These are phyloP conservation scores for Graphilbum fragrans DNA, from an alignment of 2,329 filamentous ascomycete species.

Conservation along the genomic window DNA sequence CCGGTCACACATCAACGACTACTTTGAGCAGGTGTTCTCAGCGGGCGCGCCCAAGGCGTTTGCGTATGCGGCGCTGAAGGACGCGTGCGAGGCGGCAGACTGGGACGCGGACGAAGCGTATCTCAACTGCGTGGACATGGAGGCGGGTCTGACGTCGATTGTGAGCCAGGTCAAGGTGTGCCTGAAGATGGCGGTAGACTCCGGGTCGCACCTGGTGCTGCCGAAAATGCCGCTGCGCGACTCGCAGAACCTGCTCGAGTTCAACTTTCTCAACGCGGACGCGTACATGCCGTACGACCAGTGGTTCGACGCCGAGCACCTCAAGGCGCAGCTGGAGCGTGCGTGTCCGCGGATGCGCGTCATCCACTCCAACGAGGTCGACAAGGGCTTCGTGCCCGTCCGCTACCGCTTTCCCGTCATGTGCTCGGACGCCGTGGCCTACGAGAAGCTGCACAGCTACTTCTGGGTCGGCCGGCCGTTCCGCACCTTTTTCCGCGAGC, in stretches of 20 bases:
- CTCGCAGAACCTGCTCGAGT: constrained; percentile 16
- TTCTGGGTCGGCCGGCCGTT: constrained; percentile 20
- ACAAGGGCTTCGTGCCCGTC: constrained; percentile 8
- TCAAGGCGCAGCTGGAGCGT: constrained; percentile 12
- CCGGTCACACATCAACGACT: constrained; percentile 10
- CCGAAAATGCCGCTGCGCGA: constrained; percentile 21
- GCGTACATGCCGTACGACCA: constrained; percentile 19
- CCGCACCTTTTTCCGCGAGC: constrained; percentile 13
- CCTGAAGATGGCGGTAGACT: constrained; percentile 21
- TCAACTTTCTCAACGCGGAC: constrained; percentile 19
- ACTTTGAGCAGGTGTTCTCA: constrained; percentile 21
- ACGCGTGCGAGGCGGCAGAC: constrained; percentile 14
- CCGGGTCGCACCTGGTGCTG: constrained; percentile 17
- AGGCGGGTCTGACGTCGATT: constrained; percentile 19
- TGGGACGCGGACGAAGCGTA: constrained; percentile 17
- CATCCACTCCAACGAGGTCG: constrained; percentile 15
- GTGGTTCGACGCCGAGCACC: constrained; percentile 21
- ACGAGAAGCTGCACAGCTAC: constrained; percentile 14
- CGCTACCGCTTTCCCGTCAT: constrained; percentile 14
- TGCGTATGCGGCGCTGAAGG: constrained; percentile 13
- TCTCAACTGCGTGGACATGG: constrained; percentile 18
- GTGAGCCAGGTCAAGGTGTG: constrained; percentile 22
- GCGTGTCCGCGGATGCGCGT: constrained; percentile 21
- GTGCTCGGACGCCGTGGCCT: constrained; percentile 13
- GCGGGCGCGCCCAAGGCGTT: constrained; percentile 9